Conservation (phyloP, 345 rosid species). For the Salix exigua region DNA sequence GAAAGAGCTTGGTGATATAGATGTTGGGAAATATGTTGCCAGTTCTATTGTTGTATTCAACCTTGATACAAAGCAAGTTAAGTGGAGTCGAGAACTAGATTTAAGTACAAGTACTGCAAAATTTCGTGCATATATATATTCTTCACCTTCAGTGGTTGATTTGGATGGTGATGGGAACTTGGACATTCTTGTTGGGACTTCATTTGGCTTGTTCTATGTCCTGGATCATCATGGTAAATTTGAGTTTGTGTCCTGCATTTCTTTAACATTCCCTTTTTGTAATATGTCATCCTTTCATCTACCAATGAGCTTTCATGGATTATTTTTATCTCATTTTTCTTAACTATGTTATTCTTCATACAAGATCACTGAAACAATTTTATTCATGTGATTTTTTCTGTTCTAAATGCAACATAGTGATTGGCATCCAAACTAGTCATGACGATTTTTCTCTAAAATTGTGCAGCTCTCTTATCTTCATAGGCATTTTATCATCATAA, state of each 20-base stretch:
- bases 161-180: conserved; percentile 98
- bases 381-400: background rate
- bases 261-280: conserved; percentile 1
- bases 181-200: conserved; percentile 97
- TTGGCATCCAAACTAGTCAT: background rate
- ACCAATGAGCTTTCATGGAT: background rate
- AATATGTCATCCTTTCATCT: background rate
- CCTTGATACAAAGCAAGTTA: conserved; percentile 97
- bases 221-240: conserved; percentile 90
- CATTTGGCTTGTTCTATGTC: conserved; percentile 91
- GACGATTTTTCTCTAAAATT: background rate
- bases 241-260: conserved; percentile 3
- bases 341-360: background rate
- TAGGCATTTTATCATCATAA: background rate
- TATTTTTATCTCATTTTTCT: background rate
- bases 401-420: background rate
- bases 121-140: conserved; percentile 82
- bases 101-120: conserved; percentile 66
- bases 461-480: background rate
- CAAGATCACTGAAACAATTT: background rate
- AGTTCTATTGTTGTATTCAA: conserved; percentile 86
- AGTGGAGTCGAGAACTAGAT: conserved; percentile 83
- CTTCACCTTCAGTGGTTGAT: conserved; percentile 94
- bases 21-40: conserved; percentile 85
- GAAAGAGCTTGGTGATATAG: conserved; percentile 83